Conservation (phyloP, 2,329 filamentous ascomycete species). For the Claviceps capensis region DNA sequence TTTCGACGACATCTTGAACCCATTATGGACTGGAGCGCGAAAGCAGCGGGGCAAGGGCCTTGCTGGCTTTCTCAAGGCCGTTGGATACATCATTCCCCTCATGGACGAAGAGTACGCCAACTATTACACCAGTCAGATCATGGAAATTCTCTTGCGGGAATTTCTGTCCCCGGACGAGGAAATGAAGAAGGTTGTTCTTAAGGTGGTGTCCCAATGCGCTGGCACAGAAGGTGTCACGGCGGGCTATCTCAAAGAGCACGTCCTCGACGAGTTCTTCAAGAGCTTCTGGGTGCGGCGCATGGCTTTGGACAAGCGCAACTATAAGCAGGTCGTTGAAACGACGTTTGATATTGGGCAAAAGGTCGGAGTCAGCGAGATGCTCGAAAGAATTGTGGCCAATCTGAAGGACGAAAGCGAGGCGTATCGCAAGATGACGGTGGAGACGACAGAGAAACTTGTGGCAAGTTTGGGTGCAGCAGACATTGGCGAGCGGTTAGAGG, state of each 20-base stretch:
- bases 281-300: constrained; percentile 96
- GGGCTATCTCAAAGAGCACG: constrained; percentile 87
- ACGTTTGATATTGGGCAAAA: constrained; percentile 96
- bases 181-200: constrained; percentile 99
- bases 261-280: constrained; percentile 94
- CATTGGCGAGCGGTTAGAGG: constrained; percentile 82
- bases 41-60: constrained; percentile 95
- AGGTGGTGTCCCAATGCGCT: constrained; percentile 92
- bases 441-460: constrained; percentile 94
- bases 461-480: constrained; percentile 87
- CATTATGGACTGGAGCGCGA: constrained; percentile 87
- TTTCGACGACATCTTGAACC: constrained; percentile 95
- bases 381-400: constrained; percentile 86
- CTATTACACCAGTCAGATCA: constrained; percentile 96
- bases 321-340: constrained; percentile 93
- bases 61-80: constrained; percentile 90
- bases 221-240: constrained; percentile 90
- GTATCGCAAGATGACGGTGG: constrained; percentile 97
- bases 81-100: constrained; percentile 93
- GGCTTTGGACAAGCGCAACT: constrained; percentile 95
- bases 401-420: constrained; percentile 96
- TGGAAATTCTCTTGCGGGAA: constrained; percentile 93
- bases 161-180: constrained; percentile 96
- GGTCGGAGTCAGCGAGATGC: constrained; percentile 90
- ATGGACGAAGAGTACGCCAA: constrained; percentile 99